These are phyloP conservation scores for Kalmanozyma brasiliensis DNA, from an alignment of 1,284 basidiomycete species.

Conservation along the genomic window DNA sequence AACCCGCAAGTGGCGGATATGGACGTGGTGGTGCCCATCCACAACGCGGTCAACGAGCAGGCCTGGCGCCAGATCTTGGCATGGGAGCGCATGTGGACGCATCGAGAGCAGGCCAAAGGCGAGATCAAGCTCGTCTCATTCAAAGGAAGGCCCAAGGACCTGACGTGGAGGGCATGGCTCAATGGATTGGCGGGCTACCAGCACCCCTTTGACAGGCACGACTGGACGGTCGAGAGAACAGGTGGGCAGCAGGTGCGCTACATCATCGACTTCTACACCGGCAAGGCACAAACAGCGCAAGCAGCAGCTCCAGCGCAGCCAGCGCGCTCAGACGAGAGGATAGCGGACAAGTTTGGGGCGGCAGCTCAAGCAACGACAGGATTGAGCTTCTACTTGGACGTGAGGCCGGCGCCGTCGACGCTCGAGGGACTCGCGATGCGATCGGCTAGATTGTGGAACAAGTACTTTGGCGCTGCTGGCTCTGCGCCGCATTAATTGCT, in stretches of 20 bases:
- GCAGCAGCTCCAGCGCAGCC: conserved; percentile 55
- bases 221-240: conserved; percentile 89
- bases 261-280: conserved; percentile 98
- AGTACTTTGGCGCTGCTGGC: conserved; percentile 35
- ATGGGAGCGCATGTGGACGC: conserved; percentile 76
- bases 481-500: conserved; percentile 12
- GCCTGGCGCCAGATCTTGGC: conserved; percentile 89
- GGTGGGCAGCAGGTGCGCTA: conserved; percentile 89
- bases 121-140: conserved; percentile 86
- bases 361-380: conserved; percentile 29
- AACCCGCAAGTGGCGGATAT: conserved; percentile 79
- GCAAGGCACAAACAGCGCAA: conserved; percentile 70
- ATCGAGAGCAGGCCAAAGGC: conserved; percentile 6
- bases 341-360: conserved; percentile 17
- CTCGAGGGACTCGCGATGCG: conserved; percentile 88
- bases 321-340: conserved; percentile 3
- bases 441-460: conserved; percentile 30
- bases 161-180: conserved; percentile 81
- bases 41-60: conserved; percentile 98
- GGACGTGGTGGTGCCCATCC: conserved; percentile 95
- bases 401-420: conserved; percentile 88
- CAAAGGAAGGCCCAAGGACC: conserved; percentile 70
- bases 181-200: conserved; percentile 91
- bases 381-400: conserved; percentile 87
- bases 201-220: conserved; percentile 94